phyloP scores from a whole-genome alignment of 768 basidiomycete genomes.

The Udeniomyces megalosporus region DNA sequence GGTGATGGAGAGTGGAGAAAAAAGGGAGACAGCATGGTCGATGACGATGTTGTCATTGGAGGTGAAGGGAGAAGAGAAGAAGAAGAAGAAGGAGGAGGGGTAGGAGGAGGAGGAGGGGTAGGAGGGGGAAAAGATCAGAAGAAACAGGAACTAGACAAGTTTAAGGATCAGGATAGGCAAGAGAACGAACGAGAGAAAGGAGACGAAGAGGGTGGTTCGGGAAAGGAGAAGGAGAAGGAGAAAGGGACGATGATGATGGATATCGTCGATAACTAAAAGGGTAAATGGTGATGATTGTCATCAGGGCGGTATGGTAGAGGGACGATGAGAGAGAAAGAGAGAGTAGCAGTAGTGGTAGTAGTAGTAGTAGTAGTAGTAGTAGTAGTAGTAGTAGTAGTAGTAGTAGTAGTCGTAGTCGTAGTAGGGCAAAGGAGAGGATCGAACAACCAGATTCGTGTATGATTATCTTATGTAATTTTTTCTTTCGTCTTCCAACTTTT shows the following conservation, averaged over 20 bases:
- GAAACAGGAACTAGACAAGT: neutral
- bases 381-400: neutral
- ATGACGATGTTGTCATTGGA: neutral
- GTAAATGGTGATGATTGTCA: neutral
- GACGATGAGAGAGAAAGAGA: neutral
- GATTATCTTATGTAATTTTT: no score
- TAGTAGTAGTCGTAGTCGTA: no score
- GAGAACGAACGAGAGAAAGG: neutral
- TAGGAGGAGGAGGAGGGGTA: neutral
- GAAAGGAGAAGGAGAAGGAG: no score
- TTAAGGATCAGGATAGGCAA: conserved; percentile 5
- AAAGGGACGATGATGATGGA: no score
- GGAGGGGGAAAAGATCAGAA: neutral
- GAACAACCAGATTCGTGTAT: no score
- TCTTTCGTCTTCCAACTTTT: neutral
- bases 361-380: neutral
- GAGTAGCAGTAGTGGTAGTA: neutral
- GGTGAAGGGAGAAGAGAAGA: neutral
- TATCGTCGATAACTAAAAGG: no score
- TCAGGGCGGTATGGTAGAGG: neutral
- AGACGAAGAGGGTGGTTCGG: no score
- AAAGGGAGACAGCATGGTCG: neutral
- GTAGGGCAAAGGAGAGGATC: no score
- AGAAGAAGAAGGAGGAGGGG: neutral
- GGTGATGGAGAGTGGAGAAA: conserved; percentile 6